Conservation (phyloP, 2,329 filamentous ascomycete genomes). For the Elsinoe ampelina region DNA sequence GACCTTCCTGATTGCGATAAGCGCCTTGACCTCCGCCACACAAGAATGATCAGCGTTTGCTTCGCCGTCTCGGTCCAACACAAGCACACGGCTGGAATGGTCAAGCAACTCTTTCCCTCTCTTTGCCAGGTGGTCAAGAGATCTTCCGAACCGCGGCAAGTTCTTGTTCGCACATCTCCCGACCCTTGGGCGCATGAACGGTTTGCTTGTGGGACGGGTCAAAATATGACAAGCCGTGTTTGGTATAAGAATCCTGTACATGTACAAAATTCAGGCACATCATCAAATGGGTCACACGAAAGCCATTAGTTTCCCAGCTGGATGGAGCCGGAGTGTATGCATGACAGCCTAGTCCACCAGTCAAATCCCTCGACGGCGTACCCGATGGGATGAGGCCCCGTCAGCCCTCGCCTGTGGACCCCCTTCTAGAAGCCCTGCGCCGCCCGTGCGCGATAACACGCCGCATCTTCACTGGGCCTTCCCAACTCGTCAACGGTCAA, state of each 20-base stretch:
- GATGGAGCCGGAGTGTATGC: not conserved
- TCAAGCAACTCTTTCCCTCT: not conserved
- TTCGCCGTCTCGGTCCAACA: slow-evolving; percentile 1
- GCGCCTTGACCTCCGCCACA: not conserved
- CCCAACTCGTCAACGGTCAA: not conserved
- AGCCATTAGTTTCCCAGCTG: not conserved
- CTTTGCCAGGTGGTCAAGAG: slow-evolving; percentile 2
- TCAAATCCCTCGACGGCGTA: slow-evolving; percentile 5
- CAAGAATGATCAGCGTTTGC: not conserved
- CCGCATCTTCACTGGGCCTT: slow-evolving; percentile 10
- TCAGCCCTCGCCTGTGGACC: slow-evolving; percentile 8
- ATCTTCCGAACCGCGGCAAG: slow-evolving; percentile 2
- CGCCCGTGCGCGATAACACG: slow-evolving; percentile 13
- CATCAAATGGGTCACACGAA: not conserved
- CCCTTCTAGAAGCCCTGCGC: slow-evolving; percentile 12
- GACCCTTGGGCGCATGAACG: slow-evolving; percentile 3
- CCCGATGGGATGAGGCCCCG: not conserved
- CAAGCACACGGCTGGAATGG: slow-evolving; percentile 4
- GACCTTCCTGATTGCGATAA: not conserved
- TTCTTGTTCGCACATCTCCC: slow-evolving; percentile 10
- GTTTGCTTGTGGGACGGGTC: not conserved
- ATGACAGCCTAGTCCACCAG: slow-evolving; percentile 4
- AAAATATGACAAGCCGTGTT: not conserved
- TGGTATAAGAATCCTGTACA: too few species aligned
- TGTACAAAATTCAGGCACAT: not conserved